Percentiles rank a stretch among this genome's conserved stretches.
Evolutionary conservation across 2,329 filamentous ascomycete species (phyloP).

Genomic region (Arthrinium phaeospermum): DNA sequence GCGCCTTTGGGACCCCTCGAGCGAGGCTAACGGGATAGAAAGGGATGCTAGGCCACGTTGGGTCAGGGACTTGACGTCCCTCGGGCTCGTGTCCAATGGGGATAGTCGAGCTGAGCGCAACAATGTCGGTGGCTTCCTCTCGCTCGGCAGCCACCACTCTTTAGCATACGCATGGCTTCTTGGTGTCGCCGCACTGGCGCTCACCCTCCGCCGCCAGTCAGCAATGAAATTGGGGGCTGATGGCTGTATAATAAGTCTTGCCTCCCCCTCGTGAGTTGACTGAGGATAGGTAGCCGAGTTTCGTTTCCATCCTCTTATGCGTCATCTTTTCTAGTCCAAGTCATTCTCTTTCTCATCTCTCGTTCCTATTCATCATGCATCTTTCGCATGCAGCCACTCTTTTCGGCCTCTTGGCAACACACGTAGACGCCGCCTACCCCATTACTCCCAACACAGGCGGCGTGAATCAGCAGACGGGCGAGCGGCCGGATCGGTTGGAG

Average conservation of each 20-base stretch:
- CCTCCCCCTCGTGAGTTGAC: not conserved
- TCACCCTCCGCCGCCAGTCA: not conserved
- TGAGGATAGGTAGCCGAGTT: not conserved
- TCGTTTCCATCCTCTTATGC: not conserved
- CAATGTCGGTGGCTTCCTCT: not conserved
- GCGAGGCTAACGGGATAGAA: not conserved
- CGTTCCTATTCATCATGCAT: not conserved
- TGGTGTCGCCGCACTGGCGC: not conserved
- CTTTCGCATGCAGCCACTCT: not conserved
- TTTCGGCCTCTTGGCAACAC: conserved; percentile 11
- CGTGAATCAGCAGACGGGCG: not conserved
- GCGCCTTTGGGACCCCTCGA: not conserved
- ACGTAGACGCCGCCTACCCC: conserved; percentile 20
- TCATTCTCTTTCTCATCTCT: not conserved
- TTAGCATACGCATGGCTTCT: not conserved
- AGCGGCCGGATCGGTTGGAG: conserved; percentile 20
- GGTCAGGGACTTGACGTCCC: not conserved
- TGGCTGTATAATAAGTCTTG: not conserved
- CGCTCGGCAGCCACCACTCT: not conserved
- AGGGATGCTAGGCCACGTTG: not conserved
- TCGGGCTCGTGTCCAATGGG: not conserved
- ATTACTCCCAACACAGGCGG: conserved; percentile 16
- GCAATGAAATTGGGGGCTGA: not conserved
- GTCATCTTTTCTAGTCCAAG: not conserved
- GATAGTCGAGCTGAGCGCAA: not conserved